Conservation (phyloP, 2,329 filamentous ascomycete species). For the Beauveria rudraprayagi region DNA sequence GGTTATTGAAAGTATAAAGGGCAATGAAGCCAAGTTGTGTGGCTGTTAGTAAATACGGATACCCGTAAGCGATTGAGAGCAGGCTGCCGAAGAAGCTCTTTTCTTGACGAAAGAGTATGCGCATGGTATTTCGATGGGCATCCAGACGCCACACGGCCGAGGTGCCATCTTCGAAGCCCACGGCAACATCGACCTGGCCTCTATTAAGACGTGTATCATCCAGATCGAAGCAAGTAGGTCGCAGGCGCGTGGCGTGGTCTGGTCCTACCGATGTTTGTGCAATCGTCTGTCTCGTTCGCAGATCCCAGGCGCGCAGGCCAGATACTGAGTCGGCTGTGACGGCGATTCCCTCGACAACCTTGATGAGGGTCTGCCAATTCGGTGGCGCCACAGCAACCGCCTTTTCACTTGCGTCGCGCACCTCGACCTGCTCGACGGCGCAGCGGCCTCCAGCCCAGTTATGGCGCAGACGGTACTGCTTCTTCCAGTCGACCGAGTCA, state of each 20-base stretch:
- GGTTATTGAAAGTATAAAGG: conserved; percentile 57
- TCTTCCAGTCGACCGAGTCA: conserved; percentile 67
- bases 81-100: conserved; percentile 58
- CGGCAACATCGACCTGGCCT: conserved; percentile 47
- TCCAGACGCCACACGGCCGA: conserved; percentile 63
- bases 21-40: conserved; percentile 67
- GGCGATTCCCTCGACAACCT: conserved; percentile 67
- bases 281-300: conserved; percentile 54
- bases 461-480: conserved; percentile 77
- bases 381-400: conserved; percentile 12
- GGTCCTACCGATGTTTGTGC: conserved; percentile 36
- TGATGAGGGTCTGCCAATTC: conserved; percentile 59
- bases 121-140: conserved; percentile 34
- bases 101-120: conserved; percentile 48
- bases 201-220: conserved; percentile 41
- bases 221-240: conserved; percentile 58
- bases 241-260: conserved; percentile 16
- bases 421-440: conserved; percentile 67
- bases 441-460: conserved; percentile 86
- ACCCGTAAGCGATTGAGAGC: conserved; percentile 60
- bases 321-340: conserved; percentile 63
- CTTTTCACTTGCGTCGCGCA: conserved; percentile 32
- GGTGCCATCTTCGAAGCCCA: conserved; percentile 66
- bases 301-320: conserved; percentile 72
- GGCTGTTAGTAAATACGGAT: conserved; percentile 72